These are phyloP conservation scores for Dillenia turbinata DNA, from an alignment of 164 flowering plant species.

Conservation along the genomic window DNA sequence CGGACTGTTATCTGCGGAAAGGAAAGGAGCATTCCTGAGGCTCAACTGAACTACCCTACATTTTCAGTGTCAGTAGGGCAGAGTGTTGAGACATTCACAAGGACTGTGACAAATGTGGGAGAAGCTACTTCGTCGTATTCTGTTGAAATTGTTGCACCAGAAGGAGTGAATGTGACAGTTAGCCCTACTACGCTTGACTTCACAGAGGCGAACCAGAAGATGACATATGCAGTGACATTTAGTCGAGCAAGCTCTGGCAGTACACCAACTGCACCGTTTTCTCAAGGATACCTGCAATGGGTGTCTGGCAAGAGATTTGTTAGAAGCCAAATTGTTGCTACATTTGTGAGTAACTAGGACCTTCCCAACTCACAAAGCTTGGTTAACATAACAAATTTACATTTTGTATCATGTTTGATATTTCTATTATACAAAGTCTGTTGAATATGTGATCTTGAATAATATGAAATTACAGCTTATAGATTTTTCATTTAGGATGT, in stretches of 20 bases:
- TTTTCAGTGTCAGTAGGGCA: slow-evolving; percentile 26
- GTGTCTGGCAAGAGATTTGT: slow-evolving; percentile 21
- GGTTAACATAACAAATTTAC: too few species aligned
- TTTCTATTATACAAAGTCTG: too few species aligned
- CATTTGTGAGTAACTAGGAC: too few species aligned
- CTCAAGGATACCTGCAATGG: slow-evolving; percentile 32
- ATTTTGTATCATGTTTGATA: too few species aligned
- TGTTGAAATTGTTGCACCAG: slow-evolving; percentile 1
- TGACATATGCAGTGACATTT: slow-evolving; percentile 22
- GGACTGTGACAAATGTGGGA: slow-evolving; percentile 44
- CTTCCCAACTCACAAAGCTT: too few species aligned
- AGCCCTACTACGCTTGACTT: slow-evolving; percentile 13
- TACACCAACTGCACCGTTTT: neutral
- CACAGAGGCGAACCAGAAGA: slow-evolving; percentile 16
- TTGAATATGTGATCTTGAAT: too few species aligned
- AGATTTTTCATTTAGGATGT: too few species aligned
- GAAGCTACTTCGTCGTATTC: slow-evolving; percentile 14
- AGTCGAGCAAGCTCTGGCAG: slow-evolving; percentile 1
- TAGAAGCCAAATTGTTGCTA: slow-evolving; percentile 15
- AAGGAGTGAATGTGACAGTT: slow-evolving; percentile 16
- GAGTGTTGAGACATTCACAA: slow-evolving; percentile 15
- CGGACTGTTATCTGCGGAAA: slow-evolving; percentile 21
- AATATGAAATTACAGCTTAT: too few species aligned
- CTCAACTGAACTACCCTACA: slow-evolving; percentile 49
- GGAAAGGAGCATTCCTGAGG: slow-evolving; percentile 19